Percentiles rank a stretch among this genome's conserved stretches.
phyloP scores from a whole-genome alignment of 495 filamentous ascomycete species.

The Daldinia bambusicola region DNA sequence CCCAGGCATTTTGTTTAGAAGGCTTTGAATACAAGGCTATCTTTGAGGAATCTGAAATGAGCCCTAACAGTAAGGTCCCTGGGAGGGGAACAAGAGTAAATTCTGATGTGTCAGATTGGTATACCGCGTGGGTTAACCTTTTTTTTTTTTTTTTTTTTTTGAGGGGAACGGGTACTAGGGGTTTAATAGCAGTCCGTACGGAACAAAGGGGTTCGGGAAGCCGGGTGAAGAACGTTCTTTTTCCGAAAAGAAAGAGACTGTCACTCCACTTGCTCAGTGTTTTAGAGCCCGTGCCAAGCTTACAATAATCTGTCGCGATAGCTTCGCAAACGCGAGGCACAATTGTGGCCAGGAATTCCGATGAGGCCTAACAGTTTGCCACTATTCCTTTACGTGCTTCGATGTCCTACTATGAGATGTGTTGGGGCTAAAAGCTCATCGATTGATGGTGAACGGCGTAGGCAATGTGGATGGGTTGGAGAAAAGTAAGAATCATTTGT shows the following conservation, averaged over 20 bases:
- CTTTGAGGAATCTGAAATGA: not conserved
- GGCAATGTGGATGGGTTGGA: not conserved
- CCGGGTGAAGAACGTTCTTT: constrained; percentile 17
- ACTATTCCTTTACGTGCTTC: not conserved
- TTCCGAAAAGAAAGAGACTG: constrained; percentile 26
- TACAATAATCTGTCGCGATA: not conserved
- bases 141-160: not conserved
- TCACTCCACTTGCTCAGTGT: constrained; percentile 6
- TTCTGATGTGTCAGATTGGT: constrained; percentile 3
- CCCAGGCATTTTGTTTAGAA: constrained; percentile 64
- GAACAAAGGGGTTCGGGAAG: constrained; percentile 29
- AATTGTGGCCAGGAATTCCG: not conserved
- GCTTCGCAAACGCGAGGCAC: constrained; percentile 4
- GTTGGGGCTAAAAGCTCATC: constrained; percentile 2
- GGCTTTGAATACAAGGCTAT: constrained; percentile 6
- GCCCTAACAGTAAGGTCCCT: not conserved
- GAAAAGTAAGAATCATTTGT: constrained; percentile 30
- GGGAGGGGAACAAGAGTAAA: not conserved
- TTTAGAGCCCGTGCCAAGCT: not conserved
- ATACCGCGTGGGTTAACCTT: not conserved
- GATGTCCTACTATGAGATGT: not conserved
- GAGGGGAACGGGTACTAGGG: not conserved
- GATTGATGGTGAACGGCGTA: constrained; percentile 9
- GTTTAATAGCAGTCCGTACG: not conserved
- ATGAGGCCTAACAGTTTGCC: not conserved